Percentiles rank a stretch among this genome's conserved stretches.
Evolutionary conservation across 306 rosid genomes (phyloP).

Genomic region (Fragaria vesca): DNA sequence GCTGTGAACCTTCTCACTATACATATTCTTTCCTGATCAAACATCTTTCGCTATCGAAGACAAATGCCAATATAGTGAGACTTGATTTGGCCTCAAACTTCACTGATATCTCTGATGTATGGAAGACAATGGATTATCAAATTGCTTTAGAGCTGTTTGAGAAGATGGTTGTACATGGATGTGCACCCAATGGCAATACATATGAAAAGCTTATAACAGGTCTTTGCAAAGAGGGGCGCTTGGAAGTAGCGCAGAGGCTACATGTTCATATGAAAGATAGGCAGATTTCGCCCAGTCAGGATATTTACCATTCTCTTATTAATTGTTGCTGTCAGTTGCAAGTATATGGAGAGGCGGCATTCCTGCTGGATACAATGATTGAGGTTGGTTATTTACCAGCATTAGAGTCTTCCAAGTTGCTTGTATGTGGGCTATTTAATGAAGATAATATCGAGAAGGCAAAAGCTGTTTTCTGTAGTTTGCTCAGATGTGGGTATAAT

Average conservation of each 20-base stretch:
- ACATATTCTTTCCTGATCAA: neutral
- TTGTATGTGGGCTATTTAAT: constrained; percentile 60
- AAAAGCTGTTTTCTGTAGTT: neutral
- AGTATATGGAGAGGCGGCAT: constrained; percentile 44
- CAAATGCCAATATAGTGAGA: neutral
- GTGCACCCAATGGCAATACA: constrained; percentile 53
- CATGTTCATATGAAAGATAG: constrained; percentile 52
- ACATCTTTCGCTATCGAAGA: neutral
- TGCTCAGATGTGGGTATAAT: neutral
- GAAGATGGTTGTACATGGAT: constrained; percentile 52
- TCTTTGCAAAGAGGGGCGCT: constrained; percentile 53
- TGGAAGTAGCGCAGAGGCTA: constrained; percentile 51
- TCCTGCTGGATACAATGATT: constrained; percentile 55
- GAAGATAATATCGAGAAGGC: constrained; percentile 59
- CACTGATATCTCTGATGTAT: constrained; percentile 41
- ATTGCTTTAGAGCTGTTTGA: constrained; percentile 53
- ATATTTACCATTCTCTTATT: constrained; percentile 27
- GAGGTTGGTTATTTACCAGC: constrained; percentile 56
- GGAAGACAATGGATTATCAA: constrained; percentile 64
- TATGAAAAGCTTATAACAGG: constrained; percentile 61
- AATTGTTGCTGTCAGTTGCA: constrained; percentile 20
- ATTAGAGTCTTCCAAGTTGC: constrained; percentile 61
- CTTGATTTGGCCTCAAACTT: neutral
- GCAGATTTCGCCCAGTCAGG: constrained; percentile 47
- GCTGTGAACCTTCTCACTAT: neutral